Percentiles rank a stretch among this genome's conserved stretches.
Conservation (phyloP, 768 basidiomycete species). For the Phaeotremella fagi region DNA sequence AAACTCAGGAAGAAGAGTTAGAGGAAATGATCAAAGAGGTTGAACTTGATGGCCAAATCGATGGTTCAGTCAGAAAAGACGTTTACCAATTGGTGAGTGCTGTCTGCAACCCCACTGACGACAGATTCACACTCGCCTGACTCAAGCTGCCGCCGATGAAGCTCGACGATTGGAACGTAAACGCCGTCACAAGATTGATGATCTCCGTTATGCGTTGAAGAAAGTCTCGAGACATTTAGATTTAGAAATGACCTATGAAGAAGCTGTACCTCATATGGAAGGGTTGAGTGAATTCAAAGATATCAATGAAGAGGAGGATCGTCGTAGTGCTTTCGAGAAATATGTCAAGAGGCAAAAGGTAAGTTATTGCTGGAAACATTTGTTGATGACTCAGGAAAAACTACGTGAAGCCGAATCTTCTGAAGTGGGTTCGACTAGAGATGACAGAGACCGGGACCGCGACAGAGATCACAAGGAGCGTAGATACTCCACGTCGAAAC, state of each 20-base stretch:
- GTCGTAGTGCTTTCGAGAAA: slow-evolving; percentile 76
- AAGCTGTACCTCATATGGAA: slow-evolving; percentile 72
- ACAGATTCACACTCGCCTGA: slow-evolving; percentile 65
- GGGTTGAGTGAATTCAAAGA: slow-evolving; percentile 80
- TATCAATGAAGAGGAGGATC: slow-evolving; percentile 75
- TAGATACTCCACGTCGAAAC: neutral
- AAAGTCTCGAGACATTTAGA: slow-evolving; percentile 80
- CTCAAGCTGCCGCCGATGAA: slow-evolving; percentile 78
- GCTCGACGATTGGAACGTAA: slow-evolving; percentile 71
- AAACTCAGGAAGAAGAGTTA: slow-evolving; percentile 43
- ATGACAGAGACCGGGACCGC: slow-evolving; percentile 23
- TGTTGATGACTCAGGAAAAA: slow-evolving; percentile 73
- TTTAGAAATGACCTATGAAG: slow-evolving; percentile 68
- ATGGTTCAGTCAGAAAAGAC: slow-evolving; percentile 58
- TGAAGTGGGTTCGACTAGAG: slow-evolving; percentile 17
- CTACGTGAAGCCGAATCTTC: slow-evolving; percentile 53
- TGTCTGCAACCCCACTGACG: neutral
- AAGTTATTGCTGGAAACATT: slow-evolving; percentile 13
- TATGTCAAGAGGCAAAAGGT: slow-evolving; percentile 89
- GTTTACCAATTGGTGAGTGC: slow-evolving; percentile 46
- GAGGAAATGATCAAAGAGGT: slow-evolving; percentile 33
- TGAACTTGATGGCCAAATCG: slow-evolving; percentile 58
- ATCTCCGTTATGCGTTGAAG: slow-evolving; percentile 89
- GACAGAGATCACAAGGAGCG: slow-evolving; percentile 14
- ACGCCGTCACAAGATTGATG: slow-evolving; percentile 84